phyloP scores from a whole-genome alignment of 1,284 basidiomycete species.

The Neolentinus lepideus region DNA sequence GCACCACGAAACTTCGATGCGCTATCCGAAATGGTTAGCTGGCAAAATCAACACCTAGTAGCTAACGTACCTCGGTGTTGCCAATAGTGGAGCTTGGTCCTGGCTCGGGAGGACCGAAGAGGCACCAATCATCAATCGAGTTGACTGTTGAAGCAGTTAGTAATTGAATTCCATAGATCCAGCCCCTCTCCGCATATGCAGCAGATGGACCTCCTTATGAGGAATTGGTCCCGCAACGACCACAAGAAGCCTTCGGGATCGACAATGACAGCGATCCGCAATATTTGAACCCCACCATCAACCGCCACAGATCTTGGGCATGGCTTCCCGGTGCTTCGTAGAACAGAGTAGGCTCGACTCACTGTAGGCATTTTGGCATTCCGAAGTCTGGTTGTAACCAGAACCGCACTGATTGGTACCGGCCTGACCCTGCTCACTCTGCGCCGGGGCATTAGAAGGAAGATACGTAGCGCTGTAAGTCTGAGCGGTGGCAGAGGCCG shows the following conservation, averaged over 20 bases:
- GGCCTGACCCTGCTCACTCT: constrained; percentile 45
- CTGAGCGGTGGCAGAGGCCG: neutral
- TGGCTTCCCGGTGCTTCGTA: neutral
- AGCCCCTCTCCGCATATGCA: neutral
- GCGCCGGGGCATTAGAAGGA: neutral
- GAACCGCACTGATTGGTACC: constrained; percentile 65
- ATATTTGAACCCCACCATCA: neutral
- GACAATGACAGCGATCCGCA: neutral
- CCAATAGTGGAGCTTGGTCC: constrained; percentile 31
- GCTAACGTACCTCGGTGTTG: constrained; percentile 41
- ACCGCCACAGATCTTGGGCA: neutral
- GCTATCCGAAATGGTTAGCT: constrained; percentile 25
- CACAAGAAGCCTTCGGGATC: neutral
- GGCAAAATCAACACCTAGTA: neutral
- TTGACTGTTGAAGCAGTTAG: constrained; percentile 29
- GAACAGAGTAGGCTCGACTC: neutral
- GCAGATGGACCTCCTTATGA: neutral
- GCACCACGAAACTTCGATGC: constrained; percentile 66
- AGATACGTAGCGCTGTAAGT: constrained; percentile 3
- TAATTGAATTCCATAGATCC: neutral
- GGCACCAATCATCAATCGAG: constrained; percentile 53
- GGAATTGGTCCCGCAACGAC: neutral
- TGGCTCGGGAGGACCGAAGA: constrained; percentile 44
- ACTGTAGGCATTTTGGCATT: constrained; percentile 57
- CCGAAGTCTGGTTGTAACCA: constrained; percentile 44